phyloP scores from a whole-genome alignment of 2,329 filamentous ascomycete genomes.

The Bisporella sp. region DNA sequence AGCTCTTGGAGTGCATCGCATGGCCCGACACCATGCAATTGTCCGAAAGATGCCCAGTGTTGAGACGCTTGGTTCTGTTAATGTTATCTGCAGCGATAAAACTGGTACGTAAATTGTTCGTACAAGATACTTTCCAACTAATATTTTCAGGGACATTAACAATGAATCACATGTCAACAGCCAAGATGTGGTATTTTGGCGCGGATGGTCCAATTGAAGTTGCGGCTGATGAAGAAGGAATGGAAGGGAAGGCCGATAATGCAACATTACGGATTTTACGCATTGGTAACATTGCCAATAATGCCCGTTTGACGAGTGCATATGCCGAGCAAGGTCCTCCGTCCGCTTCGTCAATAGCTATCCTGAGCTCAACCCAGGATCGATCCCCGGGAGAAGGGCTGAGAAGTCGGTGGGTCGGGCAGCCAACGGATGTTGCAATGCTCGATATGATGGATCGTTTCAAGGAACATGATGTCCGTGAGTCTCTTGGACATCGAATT shows the following conservation, averaged over 20 bases:
- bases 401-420: conserved; percentile 89
- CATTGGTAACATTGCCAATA: conserved; percentile 95
- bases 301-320: conserved; percentile 71
- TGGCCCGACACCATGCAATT: conserved; percentile 93
- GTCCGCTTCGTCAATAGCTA: conserved; percentile 64
- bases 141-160: conserved; percentile 67
- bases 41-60: conserved; percentile 94
- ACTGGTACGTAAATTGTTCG: conserved; percentile 49
- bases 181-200: conserved; percentile 94
- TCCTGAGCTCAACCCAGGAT: conserved; percentile 76
- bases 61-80: conserved; percentile 95
- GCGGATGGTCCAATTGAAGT: conserved; percentile 39
- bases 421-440: conserved; percentile 96
- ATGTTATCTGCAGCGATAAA: conserved; percentile 99
- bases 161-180: conserved; percentile 96
- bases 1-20: conserved; percentile 87
- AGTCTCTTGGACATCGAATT: conserved; percentile 73
- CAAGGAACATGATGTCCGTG: conserved; percentile 84
- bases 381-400: conserved; percentile 48
- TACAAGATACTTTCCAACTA: no score
- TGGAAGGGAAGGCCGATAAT: conserved; percentile 56
- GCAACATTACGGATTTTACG: conserved; percentile 76
- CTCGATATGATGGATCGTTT: conserved; percentile 87
- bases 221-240: conserved; percentile 46
- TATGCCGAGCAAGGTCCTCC: conserved; percentile 55